Evolutionary conservation across 1,139 yeast genomes (phyloP).

Genomic region (Candida gigantensis): DNA sequence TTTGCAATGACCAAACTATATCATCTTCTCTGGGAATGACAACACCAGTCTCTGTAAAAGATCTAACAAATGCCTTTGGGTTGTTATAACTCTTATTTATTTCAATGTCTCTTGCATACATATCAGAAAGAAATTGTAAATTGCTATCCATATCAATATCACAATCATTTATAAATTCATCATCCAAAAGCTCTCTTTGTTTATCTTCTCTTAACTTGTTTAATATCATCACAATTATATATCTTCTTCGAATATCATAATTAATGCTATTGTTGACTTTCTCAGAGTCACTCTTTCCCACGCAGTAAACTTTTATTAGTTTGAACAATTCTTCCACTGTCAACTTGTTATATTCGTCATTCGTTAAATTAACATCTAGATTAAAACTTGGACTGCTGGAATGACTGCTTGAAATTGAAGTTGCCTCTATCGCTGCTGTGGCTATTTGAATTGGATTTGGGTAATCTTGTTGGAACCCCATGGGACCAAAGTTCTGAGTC

Average conservation of each 20-base stretch:
- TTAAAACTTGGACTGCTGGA: constrained; percentile 7
- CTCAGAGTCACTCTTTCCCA: constrained; percentile 8
- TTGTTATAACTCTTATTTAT: constrained; percentile 25
- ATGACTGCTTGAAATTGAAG: constrained; percentile 14
- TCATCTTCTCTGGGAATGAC: constrained; percentile 90
- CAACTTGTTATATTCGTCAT: constrained; percentile 43
- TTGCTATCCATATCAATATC: constrained; percentile 49
- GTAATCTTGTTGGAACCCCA: constrained; percentile 1
- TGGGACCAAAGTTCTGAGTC: not conserved
- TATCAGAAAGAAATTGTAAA: constrained; percentile 43
- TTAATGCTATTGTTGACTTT: constrained; percentile 16
- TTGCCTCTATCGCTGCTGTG: constrained; percentile 19
- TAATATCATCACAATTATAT: constrained; percentile 36
- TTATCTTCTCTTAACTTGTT: constrained; percentile 43
- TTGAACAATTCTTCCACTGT: constrained; percentile 42
- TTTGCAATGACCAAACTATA: constrained; percentile 88
- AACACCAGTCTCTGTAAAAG: constrained; percentile 68
- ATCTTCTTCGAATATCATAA: constrained; percentile 38
- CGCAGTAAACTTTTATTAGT: constrained; percentile 22
- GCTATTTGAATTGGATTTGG: constrained; percentile 16
- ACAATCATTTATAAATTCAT: constrained; percentile 29
- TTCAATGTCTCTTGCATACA: constrained; percentile 43
- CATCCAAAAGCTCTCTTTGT: constrained; percentile 38
- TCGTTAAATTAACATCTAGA: constrained; percentile 24
- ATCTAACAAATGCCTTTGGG: constrained; percentile 54